Base-by-base conservation (phyloP, 2,329 filamentous ascomycete genomes). In the Ilyonectria destructans region DNA sequence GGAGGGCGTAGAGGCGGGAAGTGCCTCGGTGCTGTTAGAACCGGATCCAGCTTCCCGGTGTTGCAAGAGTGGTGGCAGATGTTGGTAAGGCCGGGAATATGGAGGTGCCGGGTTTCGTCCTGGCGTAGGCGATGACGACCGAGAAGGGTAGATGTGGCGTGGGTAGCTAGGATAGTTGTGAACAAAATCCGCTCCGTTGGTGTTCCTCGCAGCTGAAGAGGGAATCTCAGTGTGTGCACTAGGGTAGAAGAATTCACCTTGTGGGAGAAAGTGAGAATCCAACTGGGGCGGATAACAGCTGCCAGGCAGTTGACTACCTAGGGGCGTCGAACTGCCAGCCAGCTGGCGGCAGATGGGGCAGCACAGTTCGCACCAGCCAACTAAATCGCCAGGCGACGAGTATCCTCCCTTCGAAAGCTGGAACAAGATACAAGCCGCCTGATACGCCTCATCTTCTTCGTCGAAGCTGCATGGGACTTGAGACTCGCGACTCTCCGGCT, bases 241-340 rank as follows among this genome's bases (percentile, higher is more conserved):
- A 37, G 37, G 19, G 8, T 55, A 21, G 35, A 4, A 19, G 15
- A 37, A 9, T 21, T 54, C 51, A 15, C 17, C 6, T 15, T 15
- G 12, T 19, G 10, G n/a, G 10, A 23, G n/a, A 54, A 35, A 12
- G 10, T 3, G n/a, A 54, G 31, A 35, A 21, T 33, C 6, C 10
- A n/a, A 21, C 58, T 54, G 15, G 2, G 15, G 26, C 21, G 33
- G 29, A 13, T 12, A 56, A 5, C 17, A 21, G 37, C 49, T 21
- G 56, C 26, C n/a, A 21, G 37, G 21, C 62, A 48, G 37, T 54
- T 65, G 55, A 35, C 52, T 46, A 26, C 13, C 62, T 40, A 17
- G 29, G 10, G 10, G 2, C 37, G 40, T 52, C 29, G 48, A 17
- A 5, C 37, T 55, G 40, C 31, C 10, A 13, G 56, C 40, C 35